These are phyloP conservation scores for Fraxinus angustifolia DNA, from an alignment of 305 asterid genomes.

Conservation along the genomic window DNA sequence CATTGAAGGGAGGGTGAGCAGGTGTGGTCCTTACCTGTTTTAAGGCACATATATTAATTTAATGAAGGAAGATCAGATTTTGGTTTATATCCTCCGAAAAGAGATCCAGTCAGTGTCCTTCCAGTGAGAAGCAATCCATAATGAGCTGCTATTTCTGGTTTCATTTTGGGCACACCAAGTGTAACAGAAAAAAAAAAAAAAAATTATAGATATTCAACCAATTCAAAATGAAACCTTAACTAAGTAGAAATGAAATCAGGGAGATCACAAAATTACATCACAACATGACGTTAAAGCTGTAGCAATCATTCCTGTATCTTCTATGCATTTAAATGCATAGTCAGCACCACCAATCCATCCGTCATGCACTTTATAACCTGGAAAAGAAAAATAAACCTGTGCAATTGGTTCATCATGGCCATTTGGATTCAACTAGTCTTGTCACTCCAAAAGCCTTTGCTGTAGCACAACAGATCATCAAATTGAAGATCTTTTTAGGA, in stretches of 20 bases:
- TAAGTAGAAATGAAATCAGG: neutral
- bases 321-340: conserved; percentile 85
- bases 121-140: conserved; percentile 74
- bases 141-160: conserved; percentile 70
- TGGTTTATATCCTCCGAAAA: conserved; percentile 94
- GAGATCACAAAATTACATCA: conserved; percentile 42
- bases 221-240: neutral
- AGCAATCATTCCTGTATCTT: conserved; percentile 68
- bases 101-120: conserved; percentile 74
- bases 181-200: conserved; percentile 37
- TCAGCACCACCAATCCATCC: conserved; percentile 74
- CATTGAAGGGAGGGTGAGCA: neutral
- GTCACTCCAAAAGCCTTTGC: conserved; percentile 89
- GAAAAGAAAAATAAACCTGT: conserved; percentile 46
- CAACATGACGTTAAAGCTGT: conserved; percentile 85
- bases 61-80: conserved; percentile 88
- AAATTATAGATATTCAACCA: neutral
- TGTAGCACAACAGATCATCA: conserved; percentile 32
- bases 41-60: conserved; percentile 66
- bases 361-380: conserved; percentile 72
- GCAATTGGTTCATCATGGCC: conserved; percentile 76
- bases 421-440: conserved; percentile 65
- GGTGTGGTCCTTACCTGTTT: conserved; percentile 39
- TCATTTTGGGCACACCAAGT: conserved; percentile 89
- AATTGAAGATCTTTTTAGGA: neutral